Evolutionary conservation across 331 rosid genomes (phyloP), one percentile per base, ranked within the genome.

Genomic region (Acacia pycnantha): DNA sequence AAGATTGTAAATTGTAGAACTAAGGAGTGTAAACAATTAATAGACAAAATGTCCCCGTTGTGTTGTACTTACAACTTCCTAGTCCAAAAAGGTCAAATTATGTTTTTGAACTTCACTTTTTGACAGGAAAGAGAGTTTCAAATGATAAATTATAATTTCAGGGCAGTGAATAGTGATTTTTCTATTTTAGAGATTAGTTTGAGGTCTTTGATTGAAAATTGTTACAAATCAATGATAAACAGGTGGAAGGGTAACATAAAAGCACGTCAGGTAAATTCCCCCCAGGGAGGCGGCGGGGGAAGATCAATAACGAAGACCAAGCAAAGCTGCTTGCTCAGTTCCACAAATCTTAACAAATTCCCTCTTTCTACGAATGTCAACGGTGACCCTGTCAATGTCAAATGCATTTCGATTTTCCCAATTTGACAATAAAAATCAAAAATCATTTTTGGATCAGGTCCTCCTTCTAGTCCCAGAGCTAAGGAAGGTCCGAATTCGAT

Each of bases 311-410:
- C 64, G 0, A 83, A 6, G 54, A 51, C 26, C 56, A 79, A 67
- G 72, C 69, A 79, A 83, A 27, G 56, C 29, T 29, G 21, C 14
- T 22, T 0, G 29, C 50, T 59, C 12, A 21, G 21, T 59, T 69
- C 47, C 66, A 72, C 73, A 73, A 65, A 83, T 83, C 83, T 66
- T 79, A 47, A 70, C 79, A 18, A 66, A 19, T 35, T 15, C 61
- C 71, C 77, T 26, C 50, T n/a, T 58, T 58, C 29, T 58, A n/a
- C 2, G 65, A 58, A 58, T 13, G 73, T 77, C 88, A 81, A 77
- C 47, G 58, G 72, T 65, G 82, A 77, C 72, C 58, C 48, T 22
- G 64, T 76, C 27, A 21, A 77, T 81, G 24, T 72, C 11, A 81
- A 71, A 43, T 44, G 31, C 80, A 77, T 53, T 85, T 65, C 58